A percentile compares a stretch with the other conserved stretches of the same genome.
Evolutionary conservation across 768 basidiomycete genomes (phyloP).

Genomic region (Tulasnella sp.): DNA sequence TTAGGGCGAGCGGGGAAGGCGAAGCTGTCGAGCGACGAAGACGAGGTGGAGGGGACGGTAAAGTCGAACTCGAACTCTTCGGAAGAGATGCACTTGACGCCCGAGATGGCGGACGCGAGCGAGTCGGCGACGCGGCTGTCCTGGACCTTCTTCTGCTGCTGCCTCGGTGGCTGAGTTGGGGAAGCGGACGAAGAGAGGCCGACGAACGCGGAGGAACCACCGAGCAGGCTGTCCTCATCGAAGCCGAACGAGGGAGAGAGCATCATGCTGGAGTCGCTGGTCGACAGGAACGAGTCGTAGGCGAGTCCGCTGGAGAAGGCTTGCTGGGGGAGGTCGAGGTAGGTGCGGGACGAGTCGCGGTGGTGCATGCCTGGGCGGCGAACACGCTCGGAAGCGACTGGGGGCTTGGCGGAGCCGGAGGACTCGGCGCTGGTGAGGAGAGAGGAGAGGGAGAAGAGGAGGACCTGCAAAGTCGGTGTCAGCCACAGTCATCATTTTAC

Average conservation of each 20-base stretch:
- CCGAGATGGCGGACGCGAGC: slow-evolving; percentile 22
- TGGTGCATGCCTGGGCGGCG: slow-evolving; percentile 17
- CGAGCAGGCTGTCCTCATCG: slow-evolving; percentile 27
- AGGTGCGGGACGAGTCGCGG: neutral
- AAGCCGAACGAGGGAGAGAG: slow-evolving; percentile 22
- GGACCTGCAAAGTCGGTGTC: slow-evolving; percentile 11
- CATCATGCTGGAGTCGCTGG: slow-evolving; percentile 11
- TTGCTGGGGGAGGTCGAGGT: slow-evolving; percentile 12
- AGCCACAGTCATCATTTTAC: neutral
- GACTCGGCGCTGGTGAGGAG: slow-evolving; percentile 27
- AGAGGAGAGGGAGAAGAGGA: slow-evolving; percentile 36
- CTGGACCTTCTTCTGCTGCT: neutral
- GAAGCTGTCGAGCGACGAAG: slow-evolving; percentile 7
- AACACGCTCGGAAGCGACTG: slow-evolving; percentile 24
- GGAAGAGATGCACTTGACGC: slow-evolving; percentile 26
- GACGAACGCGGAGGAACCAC: neutral
- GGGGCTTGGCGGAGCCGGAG: slow-evolving; percentile 9
- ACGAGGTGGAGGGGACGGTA: slow-evolving; percentile 23
- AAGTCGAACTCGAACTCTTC: slow-evolving; percentile 34
- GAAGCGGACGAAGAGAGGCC: neutral
- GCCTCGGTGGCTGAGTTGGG: neutral
- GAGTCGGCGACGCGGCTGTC: neutral
- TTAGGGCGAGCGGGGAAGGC: neutral
- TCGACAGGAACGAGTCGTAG: neutral
- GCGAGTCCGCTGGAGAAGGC: slow-evolving; percentile 4